Percentiles rank a stretch among this genome's conserved stretches.
phyloP scores from a whole-genome alignment of 1,284 basidiomycete genomes.

The Rhodotorula sp. region DNA sequence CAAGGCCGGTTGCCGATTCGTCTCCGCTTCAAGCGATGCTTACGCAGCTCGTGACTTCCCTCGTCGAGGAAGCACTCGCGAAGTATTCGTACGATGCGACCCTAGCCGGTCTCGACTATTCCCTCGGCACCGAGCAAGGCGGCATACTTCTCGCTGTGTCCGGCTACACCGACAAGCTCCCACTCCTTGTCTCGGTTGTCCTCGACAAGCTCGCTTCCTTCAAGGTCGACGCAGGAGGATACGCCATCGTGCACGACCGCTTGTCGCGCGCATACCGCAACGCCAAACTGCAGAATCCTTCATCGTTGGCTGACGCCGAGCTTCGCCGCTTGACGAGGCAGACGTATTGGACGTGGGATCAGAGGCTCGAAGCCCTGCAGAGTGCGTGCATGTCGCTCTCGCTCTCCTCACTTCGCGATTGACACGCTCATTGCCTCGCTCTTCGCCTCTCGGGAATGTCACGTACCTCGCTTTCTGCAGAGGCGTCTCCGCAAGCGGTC shows the following conservation, averaged over 20 bases:
- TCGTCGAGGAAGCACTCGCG: constrained; percentile 83
- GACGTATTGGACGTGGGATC: constrained; percentile 74
- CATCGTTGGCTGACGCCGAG: constrained; percentile 74
- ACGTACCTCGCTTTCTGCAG: constrained; percentile 51
- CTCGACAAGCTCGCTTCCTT: constrained; percentile 70
- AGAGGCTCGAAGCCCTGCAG: constrained; percentile 77
- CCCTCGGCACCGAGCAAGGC: constrained; percentile 69
- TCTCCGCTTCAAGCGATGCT: constrained; percentile 53
- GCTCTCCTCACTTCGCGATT: background rate
- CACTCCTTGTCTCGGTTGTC: constrained; percentile 72
- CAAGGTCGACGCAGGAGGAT: constrained; percentile 61
- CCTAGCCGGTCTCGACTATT: constrained; percentile 81
- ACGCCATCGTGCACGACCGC: constrained; percentile 81
- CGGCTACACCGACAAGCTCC: constrained; percentile 94
- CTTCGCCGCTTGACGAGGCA: constrained; percentile 71
- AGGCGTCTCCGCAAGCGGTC: constrained; percentile 72
- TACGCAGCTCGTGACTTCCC: constrained; percentile 69
- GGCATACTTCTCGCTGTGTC: constrained; percentile 62
- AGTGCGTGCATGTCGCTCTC: constrained; percentile 57
- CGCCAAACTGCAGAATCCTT: constrained; percentile 58
- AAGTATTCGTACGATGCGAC: constrained; percentile 92
- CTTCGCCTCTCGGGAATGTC: too few relatives aligned
- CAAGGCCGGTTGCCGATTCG: constrained; percentile 48
- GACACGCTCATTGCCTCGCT: background rate
- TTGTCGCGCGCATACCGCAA: constrained; percentile 62